phyloP scores from a whole-genome alignment of 805 yeast species.

The Hanseniaspora thailandica region DNA sequence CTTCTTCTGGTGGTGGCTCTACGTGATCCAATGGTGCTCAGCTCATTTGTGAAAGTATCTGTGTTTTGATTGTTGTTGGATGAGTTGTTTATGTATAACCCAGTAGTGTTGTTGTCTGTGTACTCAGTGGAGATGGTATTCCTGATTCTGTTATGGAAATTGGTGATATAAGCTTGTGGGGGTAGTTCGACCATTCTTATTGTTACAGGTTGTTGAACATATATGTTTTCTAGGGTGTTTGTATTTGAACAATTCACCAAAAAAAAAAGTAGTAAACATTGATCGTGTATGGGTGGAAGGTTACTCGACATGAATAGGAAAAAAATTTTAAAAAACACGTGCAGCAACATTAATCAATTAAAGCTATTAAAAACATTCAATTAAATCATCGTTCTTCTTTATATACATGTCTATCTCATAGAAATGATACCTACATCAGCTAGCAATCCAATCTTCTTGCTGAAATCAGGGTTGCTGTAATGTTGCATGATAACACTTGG shows the following conservation, averaged over 20 bases:
- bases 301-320: no score
- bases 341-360: not conserved
- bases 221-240: not conserved
- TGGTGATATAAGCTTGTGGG: conserved; percentile 13
- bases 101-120: conserved; percentile 1
- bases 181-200: conserved; percentile 4
- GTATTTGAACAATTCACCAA: not conserved
- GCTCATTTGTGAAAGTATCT: not conserved
- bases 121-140: not conserved
- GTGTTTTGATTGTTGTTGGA: not conserved
- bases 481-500: conserved; percentile 97
- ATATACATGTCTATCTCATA: conserved; percentile 32
- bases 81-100: conserved; percentile 5
- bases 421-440: conserved; percentile 96
- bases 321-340: not conserved
- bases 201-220: not conserved
- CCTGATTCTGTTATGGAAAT: conserved; percentile 15
- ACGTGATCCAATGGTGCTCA: not conserved
- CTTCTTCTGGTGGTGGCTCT: conserved; percentile 12
- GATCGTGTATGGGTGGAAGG: no score
- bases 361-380: not conserved
- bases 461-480: conserved; percentile 90
- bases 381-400: not conserved
- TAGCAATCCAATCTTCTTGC: conserved; percentile 73
- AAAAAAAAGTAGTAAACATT: not conserved